Base-by-base conservation (phyloP, 2,329 filamentous ascomycete species). In the Elsinoe batatas region DNA sequence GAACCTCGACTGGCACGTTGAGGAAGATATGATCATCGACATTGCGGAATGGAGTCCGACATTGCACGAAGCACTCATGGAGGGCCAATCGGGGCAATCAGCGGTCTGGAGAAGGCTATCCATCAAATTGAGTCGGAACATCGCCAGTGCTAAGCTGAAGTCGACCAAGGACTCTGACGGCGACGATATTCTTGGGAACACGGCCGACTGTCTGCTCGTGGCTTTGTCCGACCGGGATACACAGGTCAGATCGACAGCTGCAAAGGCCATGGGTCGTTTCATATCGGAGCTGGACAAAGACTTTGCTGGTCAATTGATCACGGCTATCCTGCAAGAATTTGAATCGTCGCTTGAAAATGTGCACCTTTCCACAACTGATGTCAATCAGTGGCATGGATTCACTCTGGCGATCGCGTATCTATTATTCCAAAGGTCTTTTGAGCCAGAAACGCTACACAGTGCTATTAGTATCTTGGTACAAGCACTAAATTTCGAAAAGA, bases 211-310 rank as follows among this genome's bases (percentile, higher is more conserved):
- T 64, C 77, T 96, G 2, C 77, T 98, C 2, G 84, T 88, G 58
- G 79, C 80, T 11, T 74, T 97, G 1, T 83, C 83, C 1, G 93
- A 98, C 68, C 87, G 88, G 58, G 91, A 97, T 64, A 96, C 91
- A 0, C 89, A 90, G 0, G 91, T 98, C 11, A 79, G 93, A 36
- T 81, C 95, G 63, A 87, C 91, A 32, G 88, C 91, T 17, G 95
- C 90, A 68, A 98, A 98, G 71, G 87, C 90, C 3, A 79, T 97
- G 43, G 95, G 90, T 69, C 79, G 95, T 54, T 83, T 97, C 61
- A 85, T 91, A 0, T 74, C 94, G 51, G 91, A 87, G 61, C 72
- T 98, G 6, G 82, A 90, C 43, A 71, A 80, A 0, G 85, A 85
- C 18, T 90, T 96, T 85, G 89, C 88, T 1, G 79, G 81, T 1